phyloP scores from a whole-genome alignment of 73 alveolate species.

The Paramecium tetraurelia region DNA sequence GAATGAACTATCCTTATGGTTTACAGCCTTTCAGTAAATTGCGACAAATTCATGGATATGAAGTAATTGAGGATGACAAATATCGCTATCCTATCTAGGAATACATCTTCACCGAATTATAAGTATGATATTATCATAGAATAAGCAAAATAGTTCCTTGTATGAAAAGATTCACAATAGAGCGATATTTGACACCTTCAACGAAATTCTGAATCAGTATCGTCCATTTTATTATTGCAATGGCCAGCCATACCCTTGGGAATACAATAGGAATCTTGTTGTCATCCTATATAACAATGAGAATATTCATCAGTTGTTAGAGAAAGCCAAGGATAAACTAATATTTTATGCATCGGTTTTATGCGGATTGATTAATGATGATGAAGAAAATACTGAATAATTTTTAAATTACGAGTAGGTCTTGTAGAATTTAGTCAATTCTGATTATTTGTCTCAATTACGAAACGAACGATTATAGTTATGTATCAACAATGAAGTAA shows the following conservation, averaged over 20 bases:
- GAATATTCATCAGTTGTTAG: background rate
- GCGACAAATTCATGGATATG: conserved; percentile 47
- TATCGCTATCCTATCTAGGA: background rate
- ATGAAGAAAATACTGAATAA: background rate
- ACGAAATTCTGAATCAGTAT: conserved; percentile 70
- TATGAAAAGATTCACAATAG: conserved; percentile 68
- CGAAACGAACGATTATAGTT: conserved; percentile 41
- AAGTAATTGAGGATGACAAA: background rate
- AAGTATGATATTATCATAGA: conserved; percentile 15
- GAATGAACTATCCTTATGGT: conserved; percentile 57
- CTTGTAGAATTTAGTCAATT: background rate
- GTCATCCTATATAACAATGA: background rate
- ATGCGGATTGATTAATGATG: conserved; percentile 40
- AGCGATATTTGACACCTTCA: conserved; percentile 76
- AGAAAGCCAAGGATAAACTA: conserved; percentile 31
- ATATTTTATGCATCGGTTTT: conserved; percentile 27
- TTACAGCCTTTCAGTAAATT: conserved; percentile 14
- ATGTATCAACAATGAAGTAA: conserved; percentile 27
- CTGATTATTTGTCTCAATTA: conserved; percentile 41
- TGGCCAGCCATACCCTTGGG: conserved; percentile 61
- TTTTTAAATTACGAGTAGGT: background rate
- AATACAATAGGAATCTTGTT: conserved; percentile 7
- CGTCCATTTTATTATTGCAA: conserved; percentile 68
- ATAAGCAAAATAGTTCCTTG: conserved; percentile 11
- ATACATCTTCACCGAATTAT: background rate